These are phyloP conservation scores for Hyphochytrium catenoides DNA, from an alignment of 352 stramenopile species.

Conservation along the genomic window DNA sequence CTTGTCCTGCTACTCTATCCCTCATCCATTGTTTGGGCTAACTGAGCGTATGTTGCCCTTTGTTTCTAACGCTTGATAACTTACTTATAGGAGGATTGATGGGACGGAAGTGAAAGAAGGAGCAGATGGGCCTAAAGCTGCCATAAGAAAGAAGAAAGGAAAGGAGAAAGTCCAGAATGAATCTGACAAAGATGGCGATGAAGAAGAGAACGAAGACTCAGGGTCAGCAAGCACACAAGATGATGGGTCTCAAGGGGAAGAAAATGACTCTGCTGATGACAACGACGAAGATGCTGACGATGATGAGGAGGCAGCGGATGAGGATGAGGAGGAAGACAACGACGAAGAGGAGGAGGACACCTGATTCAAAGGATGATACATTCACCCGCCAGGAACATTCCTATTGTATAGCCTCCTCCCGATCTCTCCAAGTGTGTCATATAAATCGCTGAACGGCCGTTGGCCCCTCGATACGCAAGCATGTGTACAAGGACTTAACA, in stretches of 20 bases:
- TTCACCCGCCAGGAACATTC: no score
- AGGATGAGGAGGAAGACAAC: no score
- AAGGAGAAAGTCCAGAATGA: conserved; percentile 16
- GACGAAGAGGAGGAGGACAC: no score
- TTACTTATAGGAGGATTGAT: background rate
- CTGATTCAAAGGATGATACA: no score
- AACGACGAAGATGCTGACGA: conserved; percentile 10
- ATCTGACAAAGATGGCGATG: conserved; percentile 7
- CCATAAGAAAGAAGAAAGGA: background rate
- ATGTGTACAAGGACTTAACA: no score
- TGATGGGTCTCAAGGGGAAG: conserved; percentile 6
- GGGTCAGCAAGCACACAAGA: conserved; percentile 2
- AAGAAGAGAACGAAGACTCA: conserved; percentile 11
- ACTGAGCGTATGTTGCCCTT: background rate
- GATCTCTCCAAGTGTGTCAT: no score
- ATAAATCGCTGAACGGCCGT: no score
- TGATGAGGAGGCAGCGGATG: background rate
- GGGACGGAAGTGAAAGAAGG: background rate
- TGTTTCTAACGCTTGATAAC: background rate
- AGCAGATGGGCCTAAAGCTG: background rate
- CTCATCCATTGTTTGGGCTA: background rate
- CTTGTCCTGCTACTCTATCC: background rate
- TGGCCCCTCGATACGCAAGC: no score
- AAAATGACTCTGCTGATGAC: background rate
- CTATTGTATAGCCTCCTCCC: no score